Evolutionary conservation across 441 rosid species (phyloP).

Genomic region (Populus tomentosa): DNA sequence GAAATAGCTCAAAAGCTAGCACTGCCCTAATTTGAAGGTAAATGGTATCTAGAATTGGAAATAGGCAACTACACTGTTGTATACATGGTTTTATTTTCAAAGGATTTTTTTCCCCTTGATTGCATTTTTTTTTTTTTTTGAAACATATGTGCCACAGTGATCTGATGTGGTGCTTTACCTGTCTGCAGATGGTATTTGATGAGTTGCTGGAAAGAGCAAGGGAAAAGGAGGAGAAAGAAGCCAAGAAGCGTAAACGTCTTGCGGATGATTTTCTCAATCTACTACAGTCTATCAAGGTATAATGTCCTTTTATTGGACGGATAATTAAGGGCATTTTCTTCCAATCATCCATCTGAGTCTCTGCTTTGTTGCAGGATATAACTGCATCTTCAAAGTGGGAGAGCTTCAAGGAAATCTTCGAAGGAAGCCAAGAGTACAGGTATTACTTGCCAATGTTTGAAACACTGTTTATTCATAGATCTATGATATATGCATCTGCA

Average conservation of each 20-base stretch:
- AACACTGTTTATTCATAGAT: not conserved
- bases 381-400: constrained; percentile 80
- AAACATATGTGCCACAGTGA: not conserved
- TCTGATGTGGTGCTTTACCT: not conserved
- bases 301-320: constrained; percentile 4
- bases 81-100: not conserved
- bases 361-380: constrained; percentile 57
- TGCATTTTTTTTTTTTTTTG: not conserved
- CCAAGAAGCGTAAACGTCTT: constrained; percentile 81
- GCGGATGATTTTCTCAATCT: constrained; percentile 76
- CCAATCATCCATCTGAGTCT: constrained; percentile 5
- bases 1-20: not conserved
- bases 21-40: not conserved
- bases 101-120: not conserved
- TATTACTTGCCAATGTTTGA: constrained; percentile 7
- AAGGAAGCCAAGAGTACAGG: constrained; percentile 90
- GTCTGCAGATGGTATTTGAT: constrained; percentile 67
- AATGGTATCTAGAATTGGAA: not conserved
- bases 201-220: constrained; percentile 82
- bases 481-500: not conserved
- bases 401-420: constrained; percentile 56
- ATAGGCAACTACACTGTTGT: not conserved
- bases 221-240: constrained; percentile 98
- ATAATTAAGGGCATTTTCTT: constrained; percentile 1
- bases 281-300: constrained; percentile 66